Evolutionary conservation across 345 rosid genomes (phyloP).

Genomic region (Psidium friedrichsthalianum): DNA sequence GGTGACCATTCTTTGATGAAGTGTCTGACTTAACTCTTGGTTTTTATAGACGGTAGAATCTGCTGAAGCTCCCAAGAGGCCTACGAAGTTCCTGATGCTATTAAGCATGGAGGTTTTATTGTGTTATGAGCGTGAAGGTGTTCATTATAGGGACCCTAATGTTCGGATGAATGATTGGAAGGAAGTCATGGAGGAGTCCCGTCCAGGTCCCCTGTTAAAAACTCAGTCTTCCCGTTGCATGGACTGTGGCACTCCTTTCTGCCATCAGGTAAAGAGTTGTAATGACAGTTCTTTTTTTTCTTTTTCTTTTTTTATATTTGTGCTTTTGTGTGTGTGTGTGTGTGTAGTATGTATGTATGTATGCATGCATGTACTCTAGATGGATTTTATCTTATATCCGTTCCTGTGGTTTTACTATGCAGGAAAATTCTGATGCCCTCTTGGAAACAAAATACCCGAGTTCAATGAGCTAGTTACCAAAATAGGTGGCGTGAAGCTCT

Average conservation of each 20-base stretch:
- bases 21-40: not conserved
- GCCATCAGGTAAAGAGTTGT: constrained; percentile 68
- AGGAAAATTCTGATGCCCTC: constrained; percentile 98
- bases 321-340: too few relatives aligned
- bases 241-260: constrained; percentile 99
- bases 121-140: constrained; percentile 92
- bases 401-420: not conserved
- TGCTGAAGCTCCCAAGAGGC: constrained; percentile 37
- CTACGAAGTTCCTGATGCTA: constrained; percentile 55
- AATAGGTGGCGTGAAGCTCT: constrained; percentile 99
- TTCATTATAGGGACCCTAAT: constrained; percentile 82
- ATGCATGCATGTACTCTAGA: not conserved
- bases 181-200: constrained; percentile 79
- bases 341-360: not conserved
- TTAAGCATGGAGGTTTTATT: constrained; percentile 77
- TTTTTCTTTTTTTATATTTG: too few relatives aligned
- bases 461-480: constrained; percentile 97
- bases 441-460: constrained; percentile 98
- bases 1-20: not conserved
- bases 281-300: too few relatives aligned
- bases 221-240: constrained; percentile 99
- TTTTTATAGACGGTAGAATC: not conserved
- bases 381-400: not conserved
- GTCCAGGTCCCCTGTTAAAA: constrained; percentile 73
- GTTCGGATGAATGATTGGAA: constrained; percentile 84